A percentile compares a stretch with the other conserved stretches of the same genome.
Evolutionary conservation across 208 protist genomes (phyloP).

Genomic region (Trypanosoma conorhini): DNA sequence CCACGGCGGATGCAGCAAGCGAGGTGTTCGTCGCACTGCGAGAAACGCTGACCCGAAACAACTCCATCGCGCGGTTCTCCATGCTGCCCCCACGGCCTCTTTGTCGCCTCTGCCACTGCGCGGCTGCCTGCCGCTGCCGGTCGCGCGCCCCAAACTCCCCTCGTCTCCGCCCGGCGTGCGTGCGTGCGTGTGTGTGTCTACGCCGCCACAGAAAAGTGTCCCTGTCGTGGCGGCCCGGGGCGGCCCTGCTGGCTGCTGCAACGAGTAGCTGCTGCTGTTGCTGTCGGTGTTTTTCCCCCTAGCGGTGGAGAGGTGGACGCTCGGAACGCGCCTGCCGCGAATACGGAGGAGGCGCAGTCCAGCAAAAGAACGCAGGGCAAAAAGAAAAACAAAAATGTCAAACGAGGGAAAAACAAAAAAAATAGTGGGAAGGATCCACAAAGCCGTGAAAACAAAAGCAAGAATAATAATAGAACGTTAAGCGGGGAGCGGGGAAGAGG

Average conservation of each 20-base stretch:
- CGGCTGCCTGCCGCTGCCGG: too few relatives aligned
- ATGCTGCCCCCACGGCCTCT: too few relatives aligned
- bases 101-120: too few relatives aligned
- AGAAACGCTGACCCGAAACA: slow-evolving; percentile 19
- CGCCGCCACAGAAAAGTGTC: not conserved
- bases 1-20: not conserved
- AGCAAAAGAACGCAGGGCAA: not conserved
- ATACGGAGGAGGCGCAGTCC: slow-evolving; percentile 6
- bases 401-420: slow-evolving; percentile 7
- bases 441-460: slow-evolving; percentile 23
- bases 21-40: not conserved
- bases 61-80: slow-evolving; percentile 4
- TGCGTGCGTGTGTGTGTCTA: too few relatives aligned
- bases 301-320: not conserved
- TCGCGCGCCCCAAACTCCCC: not conserved
- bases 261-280: too few relatives aligned
- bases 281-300: not conserved
- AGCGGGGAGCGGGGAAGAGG: slow-evolving; percentile 17
- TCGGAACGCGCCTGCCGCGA: not conserved
- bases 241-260: not conserved
- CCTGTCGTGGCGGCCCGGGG: not conserved
- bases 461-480: slow-evolving; percentile 24
- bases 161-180: not conserved
- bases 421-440: not conserved
- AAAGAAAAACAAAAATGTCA: slow-evolving; percentile 17